Evolutionary conservation across 1,139 yeast species (phyloP).

Genomic region (Diutina siamensis): DNA sequence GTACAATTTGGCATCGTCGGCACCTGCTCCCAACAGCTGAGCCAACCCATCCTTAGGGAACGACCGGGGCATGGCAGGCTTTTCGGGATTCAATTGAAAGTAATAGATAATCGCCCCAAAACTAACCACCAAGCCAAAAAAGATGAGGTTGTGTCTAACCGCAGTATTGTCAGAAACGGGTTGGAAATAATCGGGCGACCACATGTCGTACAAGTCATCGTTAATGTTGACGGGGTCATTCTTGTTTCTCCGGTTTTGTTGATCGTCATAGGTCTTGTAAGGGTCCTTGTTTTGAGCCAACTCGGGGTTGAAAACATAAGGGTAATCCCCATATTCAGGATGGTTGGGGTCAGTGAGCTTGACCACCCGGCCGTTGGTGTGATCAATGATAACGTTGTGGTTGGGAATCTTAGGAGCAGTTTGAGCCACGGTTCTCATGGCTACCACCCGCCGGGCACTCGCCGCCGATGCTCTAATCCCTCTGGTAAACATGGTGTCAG

Average conservation of each 20-base stretch:
- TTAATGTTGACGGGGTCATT: constrained; percentile 62
- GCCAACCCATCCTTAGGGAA: constrained; percentile 71
- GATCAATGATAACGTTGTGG: constrained; percentile 28
- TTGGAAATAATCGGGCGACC: constrained; percentile 77
- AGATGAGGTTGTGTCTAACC: constrained; percentile 36
- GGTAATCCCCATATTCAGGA: constrained; percentile 37
- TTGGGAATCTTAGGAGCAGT: constrained; percentile 7
- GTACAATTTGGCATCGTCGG: constrained; percentile 20
- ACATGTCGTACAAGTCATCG: constrained; percentile 67
- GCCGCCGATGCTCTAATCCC: constrained; percentile 10
- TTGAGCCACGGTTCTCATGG: constrained; percentile 23
- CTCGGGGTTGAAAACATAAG: constrained; percentile 8
- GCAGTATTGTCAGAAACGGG: constrained; percentile 53
- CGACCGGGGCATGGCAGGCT: constrained; percentile 67
- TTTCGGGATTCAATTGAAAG: constrained; percentile 58
- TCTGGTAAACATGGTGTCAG: constrained; percentile 4
- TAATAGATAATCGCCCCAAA: constrained; percentile 44
- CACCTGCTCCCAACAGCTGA: constrained; percentile 56
- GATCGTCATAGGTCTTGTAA: constrained; percentile 65
- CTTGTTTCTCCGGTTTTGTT: constrained; percentile 69
- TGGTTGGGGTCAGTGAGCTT: constrained; percentile 31
- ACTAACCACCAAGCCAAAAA: constrained; percentile 44
- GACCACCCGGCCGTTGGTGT: constrained; percentile 28
- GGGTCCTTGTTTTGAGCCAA: constrained; percentile 59
- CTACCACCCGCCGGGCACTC: constrained; percentile 9